A percentile compares a stretch with the other conserved stretches of the same genome.
These are phyloP conservation scores for Musa troglodytarum DNA, from an alignment of 176 grass and related monocot genomes.

Conservation along the genomic window DNA sequence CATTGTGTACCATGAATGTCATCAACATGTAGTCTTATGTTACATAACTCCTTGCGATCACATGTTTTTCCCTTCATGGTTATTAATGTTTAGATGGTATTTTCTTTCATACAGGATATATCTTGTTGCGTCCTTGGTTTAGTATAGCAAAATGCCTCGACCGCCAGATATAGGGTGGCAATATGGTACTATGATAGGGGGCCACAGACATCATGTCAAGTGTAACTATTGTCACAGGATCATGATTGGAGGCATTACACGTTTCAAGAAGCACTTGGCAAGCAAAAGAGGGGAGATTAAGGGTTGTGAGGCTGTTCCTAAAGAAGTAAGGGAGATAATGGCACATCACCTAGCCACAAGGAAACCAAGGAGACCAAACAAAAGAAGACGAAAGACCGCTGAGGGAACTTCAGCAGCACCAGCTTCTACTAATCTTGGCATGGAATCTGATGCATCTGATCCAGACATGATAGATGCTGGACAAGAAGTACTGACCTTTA, in stretches of 20 bases:
- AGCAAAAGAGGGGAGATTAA: conserved; percentile 28
- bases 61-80: not conserved
- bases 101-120: conserved; percentile 1
- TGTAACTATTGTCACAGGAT: conserved; percentile 27
- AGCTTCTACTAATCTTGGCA: conserved; percentile 6
- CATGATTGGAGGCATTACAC: conserved; percentile 27
- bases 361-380: conserved; percentile 20
- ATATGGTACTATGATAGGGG: conserved; percentile 30
- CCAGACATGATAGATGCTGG: conserved; percentile 15
- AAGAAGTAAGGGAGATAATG: conserved; percentile 25
- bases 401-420: conserved; percentile 3
- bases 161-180: conserved; percentile 26
- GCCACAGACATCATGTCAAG: conserved; percentile 24
- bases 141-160: conserved; percentile 17
- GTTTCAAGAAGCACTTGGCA: conserved; percentile 27
- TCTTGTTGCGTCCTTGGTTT: not conserved
- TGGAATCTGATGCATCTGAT: conserved; percentile 21
- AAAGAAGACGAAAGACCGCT: conserved; percentile 7
- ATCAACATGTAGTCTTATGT: not conserved
- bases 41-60: not conserved
- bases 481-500: conserved; percentile 12
- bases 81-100: not conserved
- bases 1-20: not conserved
- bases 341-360: conserved; percentile 15
- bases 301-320: conserved; percentile 24